Evolutionary conservation across 495 filamentous ascomycete genomes (phyloP), one percentile per base, ranked within the genome.

Genomic region (Alectoria sarmentosa): DNA sequence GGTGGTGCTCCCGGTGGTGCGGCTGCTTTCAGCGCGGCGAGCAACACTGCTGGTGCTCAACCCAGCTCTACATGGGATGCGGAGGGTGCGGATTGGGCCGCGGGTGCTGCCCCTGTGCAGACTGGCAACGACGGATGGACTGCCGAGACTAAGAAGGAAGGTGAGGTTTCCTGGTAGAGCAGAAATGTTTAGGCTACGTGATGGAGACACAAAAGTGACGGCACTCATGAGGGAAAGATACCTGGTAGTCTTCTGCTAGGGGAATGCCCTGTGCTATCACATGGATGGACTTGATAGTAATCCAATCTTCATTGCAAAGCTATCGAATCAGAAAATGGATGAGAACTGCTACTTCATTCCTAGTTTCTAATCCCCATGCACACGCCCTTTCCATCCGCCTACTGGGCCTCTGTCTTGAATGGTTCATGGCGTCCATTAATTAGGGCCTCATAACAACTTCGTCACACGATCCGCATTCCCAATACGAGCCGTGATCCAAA

Each of bases 211-310:
- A 83, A 80, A 83, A 82, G 86, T 80, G 80, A 83, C 77, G 78
- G 86, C 84, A 84, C 90, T 94, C 80, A 96, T 88, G 91, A 96
- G 90, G 91, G 91, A 96, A 96, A 96, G 91, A 96, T 90, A 94
- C 85, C 78, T 81, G 77, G 81, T 78, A 76, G 76, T 70, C 70
- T 71, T 73, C 71, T 74, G 75, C 77, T 80, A 84, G 88, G 90
- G 90, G 91, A 96, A 96, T 90, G 91, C 91, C 91, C 90, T 96
- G 91, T 91, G 84, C 84, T 83, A 77, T 78, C 65, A 77, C 39
- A 76, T 74, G 84, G 83, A 76, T 82, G 79, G 75, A 84, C 83
- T 83, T 87, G 73, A 84, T 71, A 78, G 84, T 85, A 80, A 69
- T 73, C 73, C 76, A 65, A 66, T 68, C 67, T 69, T 60, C 65